Evolutionary conservation across 176 grass and related monocot genomes (phyloP), one percentile per base, ranked within the genome.

Genomic region (Triticum dicoccoides): DNA sequence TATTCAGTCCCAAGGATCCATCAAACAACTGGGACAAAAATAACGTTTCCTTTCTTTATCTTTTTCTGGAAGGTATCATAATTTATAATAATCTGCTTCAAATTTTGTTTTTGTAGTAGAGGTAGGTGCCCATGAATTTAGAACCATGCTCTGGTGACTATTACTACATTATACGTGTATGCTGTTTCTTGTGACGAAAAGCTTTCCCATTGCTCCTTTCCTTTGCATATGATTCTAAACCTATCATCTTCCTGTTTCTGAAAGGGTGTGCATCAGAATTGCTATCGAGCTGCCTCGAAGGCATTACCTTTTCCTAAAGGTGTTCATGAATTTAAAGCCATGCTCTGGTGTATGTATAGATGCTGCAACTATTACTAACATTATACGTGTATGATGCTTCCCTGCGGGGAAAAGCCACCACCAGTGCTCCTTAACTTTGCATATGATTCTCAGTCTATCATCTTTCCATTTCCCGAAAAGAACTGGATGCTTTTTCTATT

Each of bases 381-480:
- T 47, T 83, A 54, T 84, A 62, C 34, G 20, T 30, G 85, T 62
- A 18, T 30, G 7, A 62, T 80, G 56, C 76, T 77, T 81, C 12
- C 44, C 29, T 14, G 18, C 9, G 0, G 8, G 0, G 1, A 44
- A 86, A 42, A 76, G 81, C 35, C 68, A 41, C 76, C 84, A 67
- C 44, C 29, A 3, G 14, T 15, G 72, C 8, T 29, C 73, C 71
- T 49, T 51, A 52, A 11, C 32, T 79, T 70, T 54, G 37, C 33
- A 77, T 71, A 39, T 71, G 69, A 41, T 85, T 71, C 37, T 71
- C 29, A 81, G 1, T 0, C 64, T 82, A 14, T 65, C 25, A 66
- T 38, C 32, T 76, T 80, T 73, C 35, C 68, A 21, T 85, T 25
- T 45, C 37, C 21, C 21, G 3, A 68, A 4, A 88, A 88, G 65